Evolutionary conservation across 805 yeast species (phyloP), one percentile per base, ranked within the genome.

Genomic region (Candida maltosa): DNA sequence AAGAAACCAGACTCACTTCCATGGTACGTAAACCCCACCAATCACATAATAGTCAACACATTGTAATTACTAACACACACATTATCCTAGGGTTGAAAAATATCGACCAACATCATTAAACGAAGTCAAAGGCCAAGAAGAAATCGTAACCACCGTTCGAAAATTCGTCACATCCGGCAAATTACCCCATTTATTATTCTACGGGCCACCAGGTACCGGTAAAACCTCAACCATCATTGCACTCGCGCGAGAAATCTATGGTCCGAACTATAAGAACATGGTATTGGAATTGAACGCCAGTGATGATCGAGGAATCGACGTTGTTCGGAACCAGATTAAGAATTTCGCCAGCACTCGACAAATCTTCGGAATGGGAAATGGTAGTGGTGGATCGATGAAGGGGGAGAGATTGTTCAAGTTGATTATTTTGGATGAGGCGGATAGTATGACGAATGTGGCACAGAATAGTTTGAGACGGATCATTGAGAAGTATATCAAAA

Each of bases 231-330:
- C 96, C 0, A 82, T 87, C 23, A 65, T 87, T 38, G 95, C 95
- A 2, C 63, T 87, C 44, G 88, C 95, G 3, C 80, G 75, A 47
- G 87, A 86, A 51, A 59, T 87, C 17, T 87, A 93, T 58, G 99
- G 98, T 2, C 63, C 72, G 12, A 76, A 78, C 44, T 86, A 85
- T 56, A 77, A 73, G 48, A 85, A 87, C 52, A 88, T 89, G 89
- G 97, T 93, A 2, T 65, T 93, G 37, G 98, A 93, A 56, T 71
- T 93, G 58, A 93, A 93, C 61, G 98, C 98, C 4, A 83, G 94
- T 4, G 98, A 93, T 59, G 98, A 93, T 58, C 77, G 98, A 63
- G 98, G 98, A 46, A 93, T 93, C 47, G 95, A 87, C 49, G 97
- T 93, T 29, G 97, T 93, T n/a, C 76, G 99, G 45, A 93, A 93